Base-by-base conservation (phyloP, 768 basidiomycete genomes). In the Rhodotorula toruloides region DNA sequence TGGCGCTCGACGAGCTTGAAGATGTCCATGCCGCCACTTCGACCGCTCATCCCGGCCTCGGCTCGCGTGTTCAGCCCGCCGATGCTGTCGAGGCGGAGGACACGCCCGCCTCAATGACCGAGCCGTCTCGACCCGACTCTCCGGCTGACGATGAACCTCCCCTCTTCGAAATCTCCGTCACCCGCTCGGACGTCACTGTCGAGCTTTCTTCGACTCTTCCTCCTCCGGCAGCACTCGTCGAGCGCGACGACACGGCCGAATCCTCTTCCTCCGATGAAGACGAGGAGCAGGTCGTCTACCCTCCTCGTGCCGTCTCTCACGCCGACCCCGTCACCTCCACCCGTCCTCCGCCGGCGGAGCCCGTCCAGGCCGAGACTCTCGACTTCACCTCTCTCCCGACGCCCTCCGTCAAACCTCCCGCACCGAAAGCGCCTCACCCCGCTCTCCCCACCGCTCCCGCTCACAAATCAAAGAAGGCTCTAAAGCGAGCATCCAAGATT, bases 111-210 rank as follows among this genome's bases (percentile, higher is more conserved):
- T 21, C 56, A 39, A 19, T 11, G 2, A 7, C 50, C 31, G 21
- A 36, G 25, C 21, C 53, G 8, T 29, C 43, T 19, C 27, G 46
- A 1, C 13, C 46, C 5, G 5, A 14, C 9, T 48, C 6, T 13
- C 21, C 19, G 12, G 27, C n/a, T 16, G 57, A 65, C 11, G 60
- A 54, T 27, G 52, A 36, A 0, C 32, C 53, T 9, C 65, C 60
- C 2, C 60, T 67, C 17, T 67, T 67, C 50, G 65, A 67, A 22
- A 67, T 67, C 42, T 58, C 60, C 2, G 40, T 43, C 50, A 39
- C 56, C 3, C 49, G 50, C 9, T 47, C 65, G 0, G 31, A 22
- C 2, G 47, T 63, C 25, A 22, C n/a, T n/a, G 37, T 39, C 58
- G 62, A 63, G n/a, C 22, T 58, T 3, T 3, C 39, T 25, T 1